Conservation (phyloP, 345 rosid genomes). For the Sonneratia caseolaris region DNA sequence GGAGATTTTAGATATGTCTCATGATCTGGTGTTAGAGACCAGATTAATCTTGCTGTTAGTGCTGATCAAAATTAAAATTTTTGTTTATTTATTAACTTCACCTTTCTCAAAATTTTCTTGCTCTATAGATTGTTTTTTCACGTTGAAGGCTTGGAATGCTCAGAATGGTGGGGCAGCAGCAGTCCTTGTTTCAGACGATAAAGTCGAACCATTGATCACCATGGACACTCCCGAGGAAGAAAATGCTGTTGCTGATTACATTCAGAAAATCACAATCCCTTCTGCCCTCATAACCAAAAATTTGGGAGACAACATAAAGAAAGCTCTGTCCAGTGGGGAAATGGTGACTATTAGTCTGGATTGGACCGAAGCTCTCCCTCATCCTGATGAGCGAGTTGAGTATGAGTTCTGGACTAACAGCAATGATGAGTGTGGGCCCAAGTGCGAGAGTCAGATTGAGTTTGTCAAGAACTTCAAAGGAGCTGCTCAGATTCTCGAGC, state of each 20-base stretch:
- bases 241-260: slow-evolving; percentile 36
- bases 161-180: slow-evolving; percentile 63
- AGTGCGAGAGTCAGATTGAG: slow-evolving; percentile 49
- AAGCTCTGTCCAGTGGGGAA: slow-evolving; percentile 28
- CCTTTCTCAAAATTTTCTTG: neutral
- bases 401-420: slow-evolving; percentile 57
- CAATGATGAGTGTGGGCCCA: slow-evolving; percentile 48
- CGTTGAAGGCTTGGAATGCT: slow-evolving; percentile 54
- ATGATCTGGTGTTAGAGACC: neutral
- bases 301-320: slow-evolving; percentile 37
- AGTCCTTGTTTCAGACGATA: slow-evolving; percentile 43
- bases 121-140: slow-evolving; percentile 39
- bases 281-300: slow-evolving; percentile 42
- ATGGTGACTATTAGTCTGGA: slow-evolving; percentile 47
- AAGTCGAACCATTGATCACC: slow-evolving; percentile 40
- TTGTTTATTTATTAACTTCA: neutral
- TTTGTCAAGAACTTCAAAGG: slow-evolving; percentile 54
- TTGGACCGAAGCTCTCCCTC: slow-evolving; percentile 56
- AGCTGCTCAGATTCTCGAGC: slow-evolving; percentile 55
- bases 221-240: slow-evolving; percentile 57
- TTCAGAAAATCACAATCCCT: slow-evolving; percentile 43
- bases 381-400: slow-evolving; percentile 54
- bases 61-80: neutral
- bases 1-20: neutral
- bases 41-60: neutral